A percentile compares a stretch with the other conserved stretches of the same genome.
These are phyloP conservation scores for Pholiota adiposa DNA, from an alignment of 1,284 basidiomycete species.

Conservation along the genomic window DNA sequence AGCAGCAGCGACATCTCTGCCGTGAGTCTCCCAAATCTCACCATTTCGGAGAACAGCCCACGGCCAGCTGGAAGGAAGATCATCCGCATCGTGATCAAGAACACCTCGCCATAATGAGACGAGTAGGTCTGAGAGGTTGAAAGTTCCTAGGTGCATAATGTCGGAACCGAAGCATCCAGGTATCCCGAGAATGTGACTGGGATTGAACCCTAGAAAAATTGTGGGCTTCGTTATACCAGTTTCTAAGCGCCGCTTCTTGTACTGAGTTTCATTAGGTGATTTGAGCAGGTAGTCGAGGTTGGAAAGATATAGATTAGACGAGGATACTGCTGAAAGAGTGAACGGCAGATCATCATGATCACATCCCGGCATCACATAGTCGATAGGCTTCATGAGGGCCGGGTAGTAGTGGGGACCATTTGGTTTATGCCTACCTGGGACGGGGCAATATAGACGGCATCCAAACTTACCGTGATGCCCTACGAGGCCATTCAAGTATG, in stretches of 20 bases:
- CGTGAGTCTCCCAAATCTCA: slow-evolving; percentile 34
- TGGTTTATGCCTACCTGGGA: slow-evolving; percentile 31
- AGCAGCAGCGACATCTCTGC: slow-evolving; percentile 27
- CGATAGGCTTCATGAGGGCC: slow-evolving; percentile 25
- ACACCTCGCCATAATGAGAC: slow-evolving; percentile 22
- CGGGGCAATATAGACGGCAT: slow-evolving; percentile 30
- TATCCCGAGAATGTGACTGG: slow-evolving; percentile 13
- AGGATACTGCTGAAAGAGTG: slow-evolving; percentile 1
- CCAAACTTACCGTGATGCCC: slow-evolving; percentile 26
- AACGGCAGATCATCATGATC: slow-evolving; percentile 21
- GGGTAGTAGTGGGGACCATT: slow-evolving; percentile 30
- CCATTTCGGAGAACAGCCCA: slow-evolving; percentile 33
- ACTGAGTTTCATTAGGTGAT: slow-evolving; percentile 3
- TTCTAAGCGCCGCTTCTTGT: slow-evolving; percentile 2
- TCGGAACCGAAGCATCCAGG: slow-evolving; percentile 22
- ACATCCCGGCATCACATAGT: slow-evolving; percentile 34
- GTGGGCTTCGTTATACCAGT: slow-evolving; percentile 23
- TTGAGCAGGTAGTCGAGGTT: not conserved
- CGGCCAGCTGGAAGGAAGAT: slow-evolving; percentile 32
- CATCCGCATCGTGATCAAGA: slow-evolving; percentile 22
- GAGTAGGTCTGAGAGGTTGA: slow-evolving; percentile 19
- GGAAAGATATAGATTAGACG: not conserved
- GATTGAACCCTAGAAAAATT: slow-evolving; percentile 18
- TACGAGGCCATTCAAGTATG: slow-evolving; percentile 25
- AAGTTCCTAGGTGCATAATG: slow-evolving; percentile 21